Evolutionary conservation across 75 land plant species (phyloP), one percentile per base, ranked within the genome.

Genomic region (Picea glauca): DNA sequence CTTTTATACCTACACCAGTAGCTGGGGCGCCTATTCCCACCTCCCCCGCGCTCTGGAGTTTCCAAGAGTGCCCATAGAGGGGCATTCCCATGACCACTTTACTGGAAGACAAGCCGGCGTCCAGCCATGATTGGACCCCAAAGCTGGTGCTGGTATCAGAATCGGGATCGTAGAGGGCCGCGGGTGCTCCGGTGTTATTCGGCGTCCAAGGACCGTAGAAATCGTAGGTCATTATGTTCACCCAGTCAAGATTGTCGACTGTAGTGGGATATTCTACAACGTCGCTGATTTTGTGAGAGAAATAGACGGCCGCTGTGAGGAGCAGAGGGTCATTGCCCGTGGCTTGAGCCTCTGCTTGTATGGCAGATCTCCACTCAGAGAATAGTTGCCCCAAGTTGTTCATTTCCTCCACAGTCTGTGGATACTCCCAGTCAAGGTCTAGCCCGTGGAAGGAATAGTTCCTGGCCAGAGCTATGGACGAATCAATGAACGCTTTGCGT

Each of bases 401-500:
- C 81, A 79, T 79, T 30, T 83, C 81, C 56, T 11, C 9, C 56
- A 50, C 11, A 50, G 1, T 9, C 56, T 9, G 12, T 1, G 56
- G 56, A 50, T 50, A 88, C 63, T 91, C 94, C 92, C 94, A 91
- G 78, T 91, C 94, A 15, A 94, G 85, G 67, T 94, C 96, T 66
- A 92, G 66, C 33, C 96, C 96, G 74, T 88, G 83, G 84, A 88
- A 87, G 56, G 89, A 84, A 74, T 84, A 81, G 20, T 78, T 78
- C 13, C 92, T 58, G 18, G 92, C 94, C 1, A 81, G 58, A 9
- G 72, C 78, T 7, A 93, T 87, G 78, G 87, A 30, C 23, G 87
- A 82, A 12, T 73, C 1, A 38, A 88, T 89, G 83, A 93, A 93
- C 15, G 18, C 70, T 43, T 62, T 26, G 5, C 75, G 75, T 61